phyloP scores from a whole-genome alignment of 2,329 filamentous ascomycete genomes.

The Pseudopithomyces chartarum region DNA sequence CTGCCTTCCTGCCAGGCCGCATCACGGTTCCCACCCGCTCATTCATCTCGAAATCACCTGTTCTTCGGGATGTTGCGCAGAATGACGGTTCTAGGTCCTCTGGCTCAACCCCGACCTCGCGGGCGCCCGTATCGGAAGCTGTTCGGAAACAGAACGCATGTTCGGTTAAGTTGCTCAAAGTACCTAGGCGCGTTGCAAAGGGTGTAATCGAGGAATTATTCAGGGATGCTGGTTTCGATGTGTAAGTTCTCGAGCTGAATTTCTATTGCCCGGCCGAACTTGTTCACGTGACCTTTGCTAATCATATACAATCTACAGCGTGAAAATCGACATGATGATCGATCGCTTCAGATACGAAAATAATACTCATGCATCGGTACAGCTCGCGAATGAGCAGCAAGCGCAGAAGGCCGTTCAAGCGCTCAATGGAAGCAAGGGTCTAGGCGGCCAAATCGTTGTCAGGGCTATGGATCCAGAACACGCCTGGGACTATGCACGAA shows the following conservation, averaged over 20 bases:
- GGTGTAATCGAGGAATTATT: constrained; percentile 20
- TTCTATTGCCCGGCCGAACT: background rate
- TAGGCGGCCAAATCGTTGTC: constrained; percentile 1
- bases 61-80: constrained; percentile 11
- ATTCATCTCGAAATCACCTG: constrained; percentile 16
- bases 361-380: constrained; percentile 17
- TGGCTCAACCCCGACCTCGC: background rate
- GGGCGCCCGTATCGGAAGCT: background rate
- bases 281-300: constrained; percentile 9
- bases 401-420: constrained; percentile 15
- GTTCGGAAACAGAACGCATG: constrained; percentile 7
- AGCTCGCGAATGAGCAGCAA: constrained; percentile 23
- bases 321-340: constrained; percentile 19
- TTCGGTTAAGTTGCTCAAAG: constrained; percentile 15
- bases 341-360: constrained; percentile 27
- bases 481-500: constrained; percentile 11
- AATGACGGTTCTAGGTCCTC: background rate
- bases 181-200: constrained; percentile 14
- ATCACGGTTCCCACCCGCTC: constrained; percentile 15
- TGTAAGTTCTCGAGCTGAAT: constrained; percentile 21
- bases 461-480: constrained; percentile 14
- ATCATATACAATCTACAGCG: constrained; percentile 14
- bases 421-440: constrained; percentile 8
- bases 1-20: constrained; percentile 14
- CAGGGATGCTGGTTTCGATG: constrained; percentile 16